Evolutionary conservation across 495 filamentous ascomycete species (phyloP), one percentile per base, ranked within the genome.

Genomic region (Aspergillus leporis): DNA sequence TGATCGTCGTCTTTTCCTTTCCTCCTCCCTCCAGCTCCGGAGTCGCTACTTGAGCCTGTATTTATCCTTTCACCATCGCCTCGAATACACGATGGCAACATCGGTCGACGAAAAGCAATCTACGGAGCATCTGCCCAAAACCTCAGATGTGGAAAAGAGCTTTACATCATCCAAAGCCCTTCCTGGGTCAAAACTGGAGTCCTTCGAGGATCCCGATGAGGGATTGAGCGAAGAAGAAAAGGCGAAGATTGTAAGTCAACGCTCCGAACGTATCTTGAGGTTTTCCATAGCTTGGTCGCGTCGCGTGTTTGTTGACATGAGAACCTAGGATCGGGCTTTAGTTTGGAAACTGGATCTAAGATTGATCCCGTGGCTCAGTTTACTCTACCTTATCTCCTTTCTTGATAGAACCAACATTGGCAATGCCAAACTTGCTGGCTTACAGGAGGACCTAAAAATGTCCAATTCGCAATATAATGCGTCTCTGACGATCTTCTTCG

Each of bases 371-470:
- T 93, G 89, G 90, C 83, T 95, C 21, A 90, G 87, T 66, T 76
- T 97, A 30, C 83, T 97, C 25, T 97, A 96, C 67, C 81, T 96
- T 9, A 80, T 90, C 19, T 87, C 88, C 22, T 97, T 97, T 69
- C 22, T 81, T 22, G 77, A 80, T 67, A 81, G 86, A 28, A 88
- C 85, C 28, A 91, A 90, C 69, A 90, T 94, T 54, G 92, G 93
- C 56, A 97, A 97, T 76, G 92, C 92, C 9, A 93, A 91, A 65
- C 84, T 96, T 50, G 89, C 85, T 49, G 87, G 88, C 34, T 77
- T 97, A 2, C 61, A 81, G n/a, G 70, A 77, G 13, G 82, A 87
- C 57, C 78, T 96, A 3, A 41, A 76, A 25, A 85, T 96, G 77
- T 83, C 79, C 5, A 73, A 82, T 40, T 73, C 78, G 19, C 85